A percentile compares a stretch with the other conserved stretches of the same genome.
These are phyloP conservation scores for Phyllosticta paracitricarpa DNA, from an alignment of 2,329 filamentous ascomycete genomes.

Conservation along the genomic window DNA sequence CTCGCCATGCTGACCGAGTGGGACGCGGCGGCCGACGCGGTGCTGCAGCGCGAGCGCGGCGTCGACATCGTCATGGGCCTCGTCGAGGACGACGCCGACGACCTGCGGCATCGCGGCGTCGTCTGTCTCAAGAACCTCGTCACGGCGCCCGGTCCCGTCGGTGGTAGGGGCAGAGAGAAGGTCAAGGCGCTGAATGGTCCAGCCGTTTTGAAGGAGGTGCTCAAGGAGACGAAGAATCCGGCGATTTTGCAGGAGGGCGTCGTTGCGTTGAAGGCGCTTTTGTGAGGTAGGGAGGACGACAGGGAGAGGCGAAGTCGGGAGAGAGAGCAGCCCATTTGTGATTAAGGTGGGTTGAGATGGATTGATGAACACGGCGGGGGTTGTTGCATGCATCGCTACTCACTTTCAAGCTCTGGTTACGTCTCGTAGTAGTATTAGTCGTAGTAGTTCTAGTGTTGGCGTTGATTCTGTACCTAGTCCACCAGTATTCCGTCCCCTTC, in stretches of 20 bases:
- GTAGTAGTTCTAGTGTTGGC: too few species aligned
- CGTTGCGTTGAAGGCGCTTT: constrained; percentile 59
- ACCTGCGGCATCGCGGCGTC: constrained; percentile 60
- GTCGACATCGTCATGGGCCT: constrained; percentile 70
- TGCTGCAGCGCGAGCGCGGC: constrained; percentile 62
- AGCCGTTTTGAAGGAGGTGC: constrained; percentile 57
- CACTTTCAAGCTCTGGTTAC: too few species aligned
- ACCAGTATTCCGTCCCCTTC: too few species aligned
- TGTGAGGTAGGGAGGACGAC: constrained; percentile 28
- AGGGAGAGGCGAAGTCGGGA: background rate
- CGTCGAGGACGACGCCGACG: constrained; percentile 63
- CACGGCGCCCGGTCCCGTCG: constrained; percentile 54
- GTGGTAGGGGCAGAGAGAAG: constrained; percentile 29
- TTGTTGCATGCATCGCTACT: too few species aligned
- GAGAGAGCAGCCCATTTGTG: too few species aligned
- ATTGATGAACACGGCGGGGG: too few species aligned
- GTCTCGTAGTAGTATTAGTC: too few species aligned
- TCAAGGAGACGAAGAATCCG: constrained; percentile 57
- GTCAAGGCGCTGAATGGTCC: constrained; percentile 51
- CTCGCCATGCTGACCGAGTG: constrained; percentile 74
- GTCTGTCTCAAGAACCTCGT: constrained; percentile 68
- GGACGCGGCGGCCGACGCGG: constrained; percentile 60
- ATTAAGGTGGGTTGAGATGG: too few species aligned
- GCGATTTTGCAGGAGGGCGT: constrained; percentile 64
- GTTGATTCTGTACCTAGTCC: too few species aligned